Percentiles rank a stretch among this genome's conserved stretches.
These are phyloP conservation scores for Alloteropsis semialata DNA, from an alignment of 176 grass and related monocot genomes.

Conservation along the genomic window DNA sequence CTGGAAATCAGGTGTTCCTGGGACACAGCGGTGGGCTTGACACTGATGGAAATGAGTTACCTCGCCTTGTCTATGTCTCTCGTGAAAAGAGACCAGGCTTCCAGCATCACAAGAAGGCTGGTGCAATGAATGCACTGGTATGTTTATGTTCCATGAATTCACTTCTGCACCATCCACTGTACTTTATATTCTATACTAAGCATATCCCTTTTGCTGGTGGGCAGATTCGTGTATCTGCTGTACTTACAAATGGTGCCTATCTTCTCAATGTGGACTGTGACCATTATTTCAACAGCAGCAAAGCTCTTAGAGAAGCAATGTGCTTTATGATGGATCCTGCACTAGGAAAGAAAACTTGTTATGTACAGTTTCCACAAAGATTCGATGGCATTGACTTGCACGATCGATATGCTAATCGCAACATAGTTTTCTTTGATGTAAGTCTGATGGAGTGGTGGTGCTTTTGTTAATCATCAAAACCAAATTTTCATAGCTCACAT, in stretches of 20 bases:
- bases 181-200: too few species aligned
- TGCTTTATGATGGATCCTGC: slow-evolving; percentile 98
- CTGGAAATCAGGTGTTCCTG: slow-evolving; percentile 91
- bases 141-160: too few species aligned
- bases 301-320: slow-evolving; percentile 96
- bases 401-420: slow-evolving; percentile 97
- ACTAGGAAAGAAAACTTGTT: slow-evolving; percentile 79
- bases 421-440: slow-evolving; percentile 99
- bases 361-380: slow-evolving; percentile 96
- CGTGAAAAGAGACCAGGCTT: slow-evolving; percentile 98
- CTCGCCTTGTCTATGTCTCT: slow-evolving; percentile 92
- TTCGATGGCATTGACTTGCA: slow-evolving; percentile 90
- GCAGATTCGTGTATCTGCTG: slow-evolving; percentile 93
- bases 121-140: slow-evolving; percentile 98
- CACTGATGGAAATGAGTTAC: slow-evolving; percentile 94
- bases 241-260: slow-evolving; percentile 93
- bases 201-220: too few species aligned
- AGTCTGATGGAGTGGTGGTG: slow-evolving; percentile 17
- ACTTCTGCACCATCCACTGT: too few species aligned
- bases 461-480: background rate
- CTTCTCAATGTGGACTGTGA: slow-evolving; percentile 99
- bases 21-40: slow-evolving; percentile 94
- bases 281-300: slow-evolving; percentile 98
- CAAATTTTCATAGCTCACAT: too few species aligned
- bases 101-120: slow-evolving; percentile 94